A percentile compares a stretch with the other conserved stretches of the same genome.
Evolutionary conservation across 2,329 filamentous ascomycete genomes (phyloP).

Genomic region (Aaosphaeria arxii): DNA sequence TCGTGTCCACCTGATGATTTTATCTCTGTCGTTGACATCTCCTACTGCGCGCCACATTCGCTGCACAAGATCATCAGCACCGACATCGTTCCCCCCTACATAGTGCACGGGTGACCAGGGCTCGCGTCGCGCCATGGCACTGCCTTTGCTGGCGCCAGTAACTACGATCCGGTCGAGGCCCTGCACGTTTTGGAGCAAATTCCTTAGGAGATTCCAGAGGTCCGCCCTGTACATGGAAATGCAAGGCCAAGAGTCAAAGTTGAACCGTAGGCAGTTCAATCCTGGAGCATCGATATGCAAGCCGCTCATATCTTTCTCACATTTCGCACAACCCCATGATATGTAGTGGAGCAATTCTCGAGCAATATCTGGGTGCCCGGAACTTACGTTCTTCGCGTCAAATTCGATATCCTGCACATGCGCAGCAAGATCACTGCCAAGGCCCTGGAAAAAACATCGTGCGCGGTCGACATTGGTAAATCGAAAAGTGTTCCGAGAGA

Average conservation of each 20-base stretch:
- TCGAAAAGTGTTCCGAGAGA: conserved; percentile 33
- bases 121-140: conserved; percentile 25
- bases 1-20: conserved; percentile 30
- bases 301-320: conserved; percentile 16
- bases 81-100: conserved; percentile 35
- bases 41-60: conserved; percentile 29
- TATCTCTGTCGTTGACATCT: conserved; percentile 9
- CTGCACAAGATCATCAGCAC: conserved; percentile 29
- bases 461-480: conserved; percentile 33
- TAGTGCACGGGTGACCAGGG: conserved; percentile 38
- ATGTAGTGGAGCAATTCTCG: conserved; percentile 38
- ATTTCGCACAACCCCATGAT: conserved; percentile 16
- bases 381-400: conserved; percentile 29
- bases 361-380: conserved; percentile 17
- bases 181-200: conserved; percentile 23
- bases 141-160: conserved; percentile 29
- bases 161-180: conserved; percentile 31
- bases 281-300: conserved; percentile 25
- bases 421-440: conserved; percentile 16
- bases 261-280: conserved; percentile 31
- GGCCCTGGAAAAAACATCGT: conserved; percentile 23
- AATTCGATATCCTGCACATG: conserved; percentile 35
- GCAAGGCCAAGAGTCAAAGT: conserved; percentile 33
- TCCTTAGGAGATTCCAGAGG: conserved; percentile 31
- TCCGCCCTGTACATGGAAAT: conserved; percentile 25